Percentiles rank a stretch among this genome's conserved stretches.
Evolutionary conservation across 2,329 filamentous ascomycete species (phyloP).

Genomic region (Venturia effusa): DNA sequence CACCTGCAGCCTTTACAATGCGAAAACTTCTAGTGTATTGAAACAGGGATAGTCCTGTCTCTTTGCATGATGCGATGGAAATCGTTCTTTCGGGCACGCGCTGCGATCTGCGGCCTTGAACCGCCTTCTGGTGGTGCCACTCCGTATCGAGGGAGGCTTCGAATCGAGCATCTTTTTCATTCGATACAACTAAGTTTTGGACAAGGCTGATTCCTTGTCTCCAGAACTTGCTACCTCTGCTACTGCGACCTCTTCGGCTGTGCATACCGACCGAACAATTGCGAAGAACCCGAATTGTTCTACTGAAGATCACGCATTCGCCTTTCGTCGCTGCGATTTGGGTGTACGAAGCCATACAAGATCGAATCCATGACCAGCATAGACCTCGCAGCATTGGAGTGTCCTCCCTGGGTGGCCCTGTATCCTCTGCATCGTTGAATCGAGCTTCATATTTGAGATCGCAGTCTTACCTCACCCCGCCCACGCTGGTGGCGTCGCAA

Average conservation of each 20-base stretch:
- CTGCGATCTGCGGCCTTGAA: neutral
- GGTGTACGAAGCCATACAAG: conserved; percentile 46
- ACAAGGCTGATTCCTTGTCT: neutral
- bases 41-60: neutral
- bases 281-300: conserved; percentile 47
- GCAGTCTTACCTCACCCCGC: conserved; percentile 3
- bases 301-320: conserved; percentile 49
- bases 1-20: neutral
- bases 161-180: neutral
- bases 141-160: neutral
- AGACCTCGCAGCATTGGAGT: conserved; percentile 2
- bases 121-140: neutral
- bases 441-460: conserved; percentile 9
- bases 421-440: conserved; percentile 6
- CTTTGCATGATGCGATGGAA: neutral
- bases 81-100: neutral
- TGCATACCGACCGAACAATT: conserved; percentile 55
- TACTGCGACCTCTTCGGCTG: conserved; percentile 62
- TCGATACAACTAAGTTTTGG: neutral
- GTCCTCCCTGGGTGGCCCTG: conserved; percentile 9
- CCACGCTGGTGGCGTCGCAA: conserved; percentile 9
- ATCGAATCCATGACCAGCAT: conserved; percentile 17
- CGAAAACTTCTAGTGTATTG: neutral
- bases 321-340: conserved; percentile 61
- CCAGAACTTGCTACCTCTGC: conserved; percentile 64